A percentile compares a stretch with the other conserved stretches of the same genome.
These are phyloP conservation scores for Neonectria sp. DNA, from an alignment of 2,329 filamentous ascomycete species.

Conservation along the genomic window DNA sequence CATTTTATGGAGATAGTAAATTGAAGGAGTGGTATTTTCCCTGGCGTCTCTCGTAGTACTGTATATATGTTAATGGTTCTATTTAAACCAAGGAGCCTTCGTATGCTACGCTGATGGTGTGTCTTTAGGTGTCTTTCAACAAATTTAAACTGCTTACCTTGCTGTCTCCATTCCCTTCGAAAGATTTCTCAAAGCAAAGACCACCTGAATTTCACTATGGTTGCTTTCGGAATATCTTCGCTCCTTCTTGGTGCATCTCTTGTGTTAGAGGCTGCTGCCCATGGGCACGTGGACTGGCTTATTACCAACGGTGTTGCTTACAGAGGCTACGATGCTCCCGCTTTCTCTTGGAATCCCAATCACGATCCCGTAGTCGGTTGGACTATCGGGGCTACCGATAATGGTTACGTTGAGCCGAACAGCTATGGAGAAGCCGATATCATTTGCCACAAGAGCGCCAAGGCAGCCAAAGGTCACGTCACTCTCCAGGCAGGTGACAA, in stretches of 20 bases:
- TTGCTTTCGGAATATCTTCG: neutral
- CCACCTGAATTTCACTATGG: conserved; percentile 19
- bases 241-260: conserved; percentile 15
- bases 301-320: conserved; percentile 42
- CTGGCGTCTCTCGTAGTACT: neutral
- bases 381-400: conserved; percentile 52
- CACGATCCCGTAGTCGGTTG: conserved; percentile 42
- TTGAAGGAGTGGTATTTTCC: neutral
- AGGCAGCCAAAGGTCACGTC: conserved; percentile 55
- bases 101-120: neutral
- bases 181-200: neutral
- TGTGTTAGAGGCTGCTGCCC: conserved; percentile 22
- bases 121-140: neutral
- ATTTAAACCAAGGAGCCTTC: neutral
- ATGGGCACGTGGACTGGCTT: conserved; percentile 47
- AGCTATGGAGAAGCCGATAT: conserved; percentile 59
- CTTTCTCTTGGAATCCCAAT: conserved; percentile 42
- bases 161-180: neutral
- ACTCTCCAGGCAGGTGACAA: conserved; percentile 57
- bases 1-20: neutral
- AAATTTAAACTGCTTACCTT: neutral
- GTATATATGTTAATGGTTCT: neutral
- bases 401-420: conserved; percentile 65
- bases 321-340: conserved; percentile 42
- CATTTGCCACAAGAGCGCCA: conserved; percentile 61